A percentile compares a stretch with the other conserved stretches of the same genome.
These are phyloP conservation scores for Pythium phragmiticola DNA, from an alignment of 352 stramenopile species.

Conservation along the genomic window DNA sequence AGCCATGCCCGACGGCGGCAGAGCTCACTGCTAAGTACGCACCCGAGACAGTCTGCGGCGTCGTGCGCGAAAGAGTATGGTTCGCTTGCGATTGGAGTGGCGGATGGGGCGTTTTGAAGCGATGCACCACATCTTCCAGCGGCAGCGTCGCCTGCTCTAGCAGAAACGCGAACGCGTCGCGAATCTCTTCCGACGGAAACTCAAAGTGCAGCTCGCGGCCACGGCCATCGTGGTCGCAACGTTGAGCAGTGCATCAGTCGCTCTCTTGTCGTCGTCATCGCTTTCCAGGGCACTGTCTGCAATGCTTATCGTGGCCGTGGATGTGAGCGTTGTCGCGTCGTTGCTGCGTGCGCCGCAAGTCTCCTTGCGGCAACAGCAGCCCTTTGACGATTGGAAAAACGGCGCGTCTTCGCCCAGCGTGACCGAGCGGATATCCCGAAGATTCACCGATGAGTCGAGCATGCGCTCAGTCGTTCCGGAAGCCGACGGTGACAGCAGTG, in stretches of 20 bases:
- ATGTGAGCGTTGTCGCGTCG: background rate
- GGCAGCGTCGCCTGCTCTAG: slow-evolving; percentile 64
- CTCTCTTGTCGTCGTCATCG: slow-evolving; percentile 1
- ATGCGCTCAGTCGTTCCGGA: slow-evolving; percentile 6
- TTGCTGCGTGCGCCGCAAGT: slow-evolving; percentile 9
- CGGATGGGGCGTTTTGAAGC: too few species aligned
- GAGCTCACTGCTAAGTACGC: background rate
- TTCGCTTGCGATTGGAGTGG: background rate
- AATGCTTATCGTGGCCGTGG: slow-evolving; percentile 12
- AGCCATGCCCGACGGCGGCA: background rate
- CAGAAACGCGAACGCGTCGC: slow-evolving; percentile 69
- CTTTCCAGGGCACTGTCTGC: slow-evolving; percentile 16
- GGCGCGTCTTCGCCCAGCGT: slow-evolving; percentile 40
- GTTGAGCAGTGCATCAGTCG: slow-evolving; percentile 38
- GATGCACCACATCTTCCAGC: slow-evolving; percentile 26
- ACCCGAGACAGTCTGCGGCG: slow-evolving; percentile 56
- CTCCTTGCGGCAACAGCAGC: slow-evolving; percentile 11
- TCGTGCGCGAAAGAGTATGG: slow-evolving; percentile 50
- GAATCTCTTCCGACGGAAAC: slow-evolving; percentile 60
- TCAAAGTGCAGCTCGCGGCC: slow-evolving; percentile 71
- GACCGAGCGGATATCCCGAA: slow-evolving; percentile 58
- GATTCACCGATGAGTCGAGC: slow-evolving; percentile 58
- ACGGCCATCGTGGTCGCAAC: slow-evolving; percentile 57
- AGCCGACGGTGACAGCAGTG: slow-evolving; percentile 21
- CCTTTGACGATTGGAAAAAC: slow-evolving; percentile 53